phyloP scores from a whole-genome alignment of 257 asterid species.

The Anisodus tanguticus region DNA sequence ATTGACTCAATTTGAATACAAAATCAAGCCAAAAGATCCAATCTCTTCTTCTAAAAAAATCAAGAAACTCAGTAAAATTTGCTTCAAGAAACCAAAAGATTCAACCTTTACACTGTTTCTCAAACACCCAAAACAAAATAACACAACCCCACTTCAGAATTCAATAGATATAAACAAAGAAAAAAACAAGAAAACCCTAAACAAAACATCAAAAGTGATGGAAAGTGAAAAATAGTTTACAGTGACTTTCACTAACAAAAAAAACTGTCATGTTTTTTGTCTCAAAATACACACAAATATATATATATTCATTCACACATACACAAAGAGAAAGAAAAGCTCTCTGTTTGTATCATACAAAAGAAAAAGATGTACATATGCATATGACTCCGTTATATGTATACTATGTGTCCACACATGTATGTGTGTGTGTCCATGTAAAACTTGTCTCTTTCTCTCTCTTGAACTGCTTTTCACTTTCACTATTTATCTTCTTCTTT shows the following conservation, averaged over 20 bases:
- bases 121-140: background rate
- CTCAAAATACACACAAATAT: conserved; percentile 36
- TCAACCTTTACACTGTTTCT: conserved; percentile 23
- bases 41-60: background rate
- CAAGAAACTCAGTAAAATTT: conserved; percentile 23
- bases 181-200: conserved; percentile 17
- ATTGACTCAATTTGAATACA: too few species aligned
- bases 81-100: conserved; percentile 28
- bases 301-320: background rate
- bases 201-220: conserved; percentile 22
- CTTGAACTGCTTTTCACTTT: background rate
- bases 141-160: background rate
- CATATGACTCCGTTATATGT: background rate
- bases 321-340: conserved; percentile 18
- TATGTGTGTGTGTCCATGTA: background rate
- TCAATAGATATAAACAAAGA: background rate
- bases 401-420: conserved; percentile 20
- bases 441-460: background rate
- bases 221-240: conserved; percentile 28
- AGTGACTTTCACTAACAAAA: conserved; percentile 35
- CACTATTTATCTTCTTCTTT: background rate
- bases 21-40: background rate
- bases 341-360: conserved; percentile 15
- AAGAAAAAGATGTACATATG: conserved; percentile 24
- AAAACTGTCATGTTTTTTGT: conserved; percentile 50